These are phyloP conservation scores for Mangifera indica DNA, from an alignment of 345 rosid genomes.

Conservation along the genomic window DNA sequence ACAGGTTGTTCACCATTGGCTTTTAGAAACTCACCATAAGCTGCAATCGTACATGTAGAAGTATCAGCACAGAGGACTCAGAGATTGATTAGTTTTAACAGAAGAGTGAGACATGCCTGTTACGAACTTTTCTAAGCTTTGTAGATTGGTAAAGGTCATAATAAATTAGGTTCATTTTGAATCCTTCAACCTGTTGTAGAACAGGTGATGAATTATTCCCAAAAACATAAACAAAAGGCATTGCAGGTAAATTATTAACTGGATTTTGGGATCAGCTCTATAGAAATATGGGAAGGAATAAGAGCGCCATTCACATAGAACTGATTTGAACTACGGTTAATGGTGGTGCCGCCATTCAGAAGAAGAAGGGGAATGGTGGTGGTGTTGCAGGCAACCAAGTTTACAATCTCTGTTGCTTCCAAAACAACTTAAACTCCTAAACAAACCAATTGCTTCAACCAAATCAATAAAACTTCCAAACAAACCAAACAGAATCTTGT, in stretches of 20 bases:
- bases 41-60: constrained; percentile 36
- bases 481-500: too few species aligned
- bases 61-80: constrained; percentile 8
- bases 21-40: constrained; percentile 78
- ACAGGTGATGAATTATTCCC: constrained; percentile 7
- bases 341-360: constrained; percentile 83
- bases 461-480: too few species aligned
- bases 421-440: too few species aligned
- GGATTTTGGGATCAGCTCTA: background rate
- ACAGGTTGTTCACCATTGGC: constrained; percentile 85
- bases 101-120: constrained; percentile 47
- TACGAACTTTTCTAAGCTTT: constrained; percentile 87
- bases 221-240: background rate
- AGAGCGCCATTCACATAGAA: background rate
- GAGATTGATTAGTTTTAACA: background rate
- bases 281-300: background rate
- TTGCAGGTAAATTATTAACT: background rate
- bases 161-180: constrained; percentile 96
- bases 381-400: too few species aligned
- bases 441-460: too few species aligned
- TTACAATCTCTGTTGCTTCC: too few species aligned
- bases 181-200: constrained; percentile 72
- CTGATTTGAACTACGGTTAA: too few species aligned
- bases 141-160: constrained; percentile 92
- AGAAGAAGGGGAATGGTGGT: too few species aligned